Evolutionary conservation across 331 rosid genomes (phyloP).

Genomic region (Ulmus americana): DNA sequence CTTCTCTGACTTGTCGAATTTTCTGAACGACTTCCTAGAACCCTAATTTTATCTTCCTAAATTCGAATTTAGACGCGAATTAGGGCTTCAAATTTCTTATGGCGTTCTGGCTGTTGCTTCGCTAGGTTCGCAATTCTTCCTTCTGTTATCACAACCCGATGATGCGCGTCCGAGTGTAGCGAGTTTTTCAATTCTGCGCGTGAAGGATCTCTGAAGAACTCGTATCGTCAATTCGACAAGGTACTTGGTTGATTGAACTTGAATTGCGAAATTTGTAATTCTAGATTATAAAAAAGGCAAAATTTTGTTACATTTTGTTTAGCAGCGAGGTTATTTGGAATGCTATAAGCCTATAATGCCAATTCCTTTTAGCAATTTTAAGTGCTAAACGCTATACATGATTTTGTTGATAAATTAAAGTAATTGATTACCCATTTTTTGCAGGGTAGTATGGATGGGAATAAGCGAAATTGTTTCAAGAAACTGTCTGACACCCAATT

Average conservation of each 20-base stretch:
- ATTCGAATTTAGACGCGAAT: neutral
- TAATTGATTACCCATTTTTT: neutral
- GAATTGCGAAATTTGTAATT: neutral
- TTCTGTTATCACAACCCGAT: neutral
- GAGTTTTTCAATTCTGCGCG: neutral
- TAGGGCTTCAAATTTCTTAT: neutral
- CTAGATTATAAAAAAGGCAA: too few relatives aligned
- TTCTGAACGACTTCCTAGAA: too few relatives aligned
- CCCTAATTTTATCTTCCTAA: neutral
- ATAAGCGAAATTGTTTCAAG: slow-evolving; percentile 16
- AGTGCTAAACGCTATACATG: too few relatives aligned
- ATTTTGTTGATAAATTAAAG: too few relatives aligned
- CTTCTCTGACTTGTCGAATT: too few relatives aligned
- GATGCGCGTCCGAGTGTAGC: neutral
- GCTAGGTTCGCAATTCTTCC: neutral
- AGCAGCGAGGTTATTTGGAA: too few relatives aligned
- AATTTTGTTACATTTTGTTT: neutral
- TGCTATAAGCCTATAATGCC: too few relatives aligned
- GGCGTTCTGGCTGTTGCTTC: neutral
- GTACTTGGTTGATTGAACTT: neutral
- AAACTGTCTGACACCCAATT: slow-evolving; percentile 18
- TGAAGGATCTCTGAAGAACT: neutral
- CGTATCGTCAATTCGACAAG: neutral
- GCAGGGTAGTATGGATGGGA: slow-evolving; percentile 27
- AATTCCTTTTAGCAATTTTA: too few relatives aligned